These are phyloP conservation scores for Huntiella moniliformis DNA, from an alignment of 2,329 filamentous ascomycete species.

Conservation along the genomic window DNA sequence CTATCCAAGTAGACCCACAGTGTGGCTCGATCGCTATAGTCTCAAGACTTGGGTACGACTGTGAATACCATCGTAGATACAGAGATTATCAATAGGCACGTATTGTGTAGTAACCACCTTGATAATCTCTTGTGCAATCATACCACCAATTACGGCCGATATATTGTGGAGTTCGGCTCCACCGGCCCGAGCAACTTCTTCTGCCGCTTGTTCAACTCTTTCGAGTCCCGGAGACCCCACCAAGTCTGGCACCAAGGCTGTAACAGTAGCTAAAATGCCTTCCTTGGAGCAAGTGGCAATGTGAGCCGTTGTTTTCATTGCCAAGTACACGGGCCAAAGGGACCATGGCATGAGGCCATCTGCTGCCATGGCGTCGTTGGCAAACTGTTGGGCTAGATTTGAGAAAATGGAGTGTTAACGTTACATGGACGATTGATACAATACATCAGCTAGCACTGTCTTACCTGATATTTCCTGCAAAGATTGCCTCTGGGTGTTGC, in stretches of 20 bases:
- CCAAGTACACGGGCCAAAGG: constrained; percentile 50
- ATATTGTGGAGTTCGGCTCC: constrained; percentile 87
- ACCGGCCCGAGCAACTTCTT: constrained; percentile 56
- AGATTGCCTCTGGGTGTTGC: constrained; percentile 14
- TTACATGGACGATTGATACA: no score
- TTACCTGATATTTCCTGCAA: constrained; percentile 6
- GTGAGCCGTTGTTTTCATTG: constrained; percentile 25
- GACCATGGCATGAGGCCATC: constrained; percentile 34
- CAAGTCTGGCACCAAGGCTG: neutral
- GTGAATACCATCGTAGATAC: constrained; percentile 49
- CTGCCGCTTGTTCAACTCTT: constrained; percentile 19
- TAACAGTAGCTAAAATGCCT: constrained; percentile 8
- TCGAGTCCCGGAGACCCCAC: neutral
- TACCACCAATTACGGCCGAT: constrained; percentile 67
- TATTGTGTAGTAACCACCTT: constrained; percentile 67
- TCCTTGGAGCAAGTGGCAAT: constrained; percentile 9
- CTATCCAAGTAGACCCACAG: neutral
- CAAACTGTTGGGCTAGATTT: constrained; percentile 31
- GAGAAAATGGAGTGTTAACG: neutral
- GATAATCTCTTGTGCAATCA: constrained; percentile 93
- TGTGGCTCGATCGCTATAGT: constrained; percentile 19
- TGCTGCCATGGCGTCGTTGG: constrained; percentile 33
- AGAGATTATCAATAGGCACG: constrained; percentile 51
- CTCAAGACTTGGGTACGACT: constrained; percentile 41
- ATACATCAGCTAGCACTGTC: neutral